Conservation (phyloP, 768 basidiomycete genomes). For the Boletellus ananiceps region DNA sequence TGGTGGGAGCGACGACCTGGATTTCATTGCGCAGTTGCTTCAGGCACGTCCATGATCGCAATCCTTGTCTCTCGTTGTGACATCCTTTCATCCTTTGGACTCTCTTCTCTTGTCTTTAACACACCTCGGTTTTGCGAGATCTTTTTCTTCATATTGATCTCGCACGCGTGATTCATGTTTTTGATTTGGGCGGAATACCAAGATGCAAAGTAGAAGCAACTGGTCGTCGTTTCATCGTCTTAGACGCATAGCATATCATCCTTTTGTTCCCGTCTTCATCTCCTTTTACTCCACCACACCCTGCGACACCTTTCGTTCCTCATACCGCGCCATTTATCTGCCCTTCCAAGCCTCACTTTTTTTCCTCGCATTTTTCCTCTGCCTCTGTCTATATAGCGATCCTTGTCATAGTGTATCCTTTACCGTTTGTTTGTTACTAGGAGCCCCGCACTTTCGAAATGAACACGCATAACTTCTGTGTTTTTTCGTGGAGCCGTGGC, state of each 20-base stretch:
- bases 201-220: slow-evolving; percentile 4
- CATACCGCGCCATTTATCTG: not conserved
- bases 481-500: no score
- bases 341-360: not conserved
- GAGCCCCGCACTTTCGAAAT: not conserved
- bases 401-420: slow-evolving; percentile 18
- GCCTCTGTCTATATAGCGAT: slow-evolving; percentile 12
- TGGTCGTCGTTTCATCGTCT: not conserved
- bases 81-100: not conserved
- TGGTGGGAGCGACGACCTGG: slow-evolving; percentile 24
- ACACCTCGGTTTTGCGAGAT: slow-evolving; percentile 10
- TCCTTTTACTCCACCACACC: not conserved
- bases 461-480: not conserved
- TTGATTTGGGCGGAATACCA: slow-evolving; percentile 8
- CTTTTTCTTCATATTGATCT: slow-evolving; percentile 5
- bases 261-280: not conserved
- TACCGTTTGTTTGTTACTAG: not conserved
- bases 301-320: slow-evolving; percentile 12
- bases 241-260: slow-evolving; percentile 17
- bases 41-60: slow-evolving; percentile 9
- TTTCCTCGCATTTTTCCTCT: not conserved
- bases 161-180: slow-evolving; percentile 4
- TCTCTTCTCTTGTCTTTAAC: not conserved
- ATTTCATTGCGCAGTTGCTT: slow-evolving; percentile 15
- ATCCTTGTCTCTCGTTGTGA: not conserved